These are phyloP conservation scores for Oryza rufipogon DNA, from an alignment of 176 grass and related monocot genomes.

Conservation along the genomic window DNA sequence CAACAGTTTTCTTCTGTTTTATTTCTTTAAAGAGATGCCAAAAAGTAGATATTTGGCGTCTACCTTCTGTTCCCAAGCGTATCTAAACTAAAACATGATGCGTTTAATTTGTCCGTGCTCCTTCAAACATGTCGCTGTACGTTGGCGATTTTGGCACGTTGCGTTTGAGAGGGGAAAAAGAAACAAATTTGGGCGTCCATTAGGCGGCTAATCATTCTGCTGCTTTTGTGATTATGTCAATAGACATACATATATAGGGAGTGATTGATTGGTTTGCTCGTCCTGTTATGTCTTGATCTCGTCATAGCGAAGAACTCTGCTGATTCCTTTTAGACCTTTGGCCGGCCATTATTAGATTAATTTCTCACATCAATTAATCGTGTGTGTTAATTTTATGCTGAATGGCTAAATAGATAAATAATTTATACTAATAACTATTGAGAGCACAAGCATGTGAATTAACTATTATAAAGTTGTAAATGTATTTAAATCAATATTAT, in stretches of 20 bases:
- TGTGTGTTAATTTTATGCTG: too few species aligned
- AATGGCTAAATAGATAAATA: too few species aligned
- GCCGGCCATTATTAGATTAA: too few species aligned
- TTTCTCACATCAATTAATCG: too few species aligned
- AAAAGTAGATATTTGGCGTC: slow-evolving; percentile 28
- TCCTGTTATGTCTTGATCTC: not conserved
- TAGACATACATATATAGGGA: not conserved
- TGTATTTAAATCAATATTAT: too few species aligned
- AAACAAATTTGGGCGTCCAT: not conserved
- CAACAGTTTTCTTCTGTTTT: not conserved
- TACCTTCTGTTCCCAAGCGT: not conserved
- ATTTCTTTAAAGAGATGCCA: not conserved
- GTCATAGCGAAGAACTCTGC: not conserved
- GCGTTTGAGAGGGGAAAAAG: not conserved
- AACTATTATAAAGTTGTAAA: too few species aligned
- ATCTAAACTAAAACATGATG: not conserved
- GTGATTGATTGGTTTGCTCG: not conserved
- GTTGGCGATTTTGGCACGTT: not conserved
- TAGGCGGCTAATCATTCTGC: not conserved
- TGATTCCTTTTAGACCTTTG: not conserved
- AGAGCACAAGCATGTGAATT: too few species aligned
- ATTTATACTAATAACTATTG: too few species aligned
- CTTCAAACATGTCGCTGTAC: not conserved
- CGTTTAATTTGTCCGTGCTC: not conserved
- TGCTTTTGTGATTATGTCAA: not conserved